Evolutionary conservation across 2,329 filamentous ascomycete genomes (phyloP).

Genomic region (Cladorrhinum sp.): DNA sequence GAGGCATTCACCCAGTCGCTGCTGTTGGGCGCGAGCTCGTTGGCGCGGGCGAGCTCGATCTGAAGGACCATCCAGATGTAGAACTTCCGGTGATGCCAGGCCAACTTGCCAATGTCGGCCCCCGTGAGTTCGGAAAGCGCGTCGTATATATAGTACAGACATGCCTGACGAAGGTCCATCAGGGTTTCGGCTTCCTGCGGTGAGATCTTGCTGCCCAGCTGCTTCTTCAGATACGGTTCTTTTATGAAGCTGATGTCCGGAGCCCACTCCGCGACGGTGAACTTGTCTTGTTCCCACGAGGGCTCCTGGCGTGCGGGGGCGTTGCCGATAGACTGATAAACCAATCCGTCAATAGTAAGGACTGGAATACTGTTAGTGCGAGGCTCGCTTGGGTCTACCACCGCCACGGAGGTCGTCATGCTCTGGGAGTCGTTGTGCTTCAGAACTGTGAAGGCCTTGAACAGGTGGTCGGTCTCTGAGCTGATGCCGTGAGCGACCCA

Average conservation of each 20-base stretch:
- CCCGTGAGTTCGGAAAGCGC: slow-evolving; percentile 18
- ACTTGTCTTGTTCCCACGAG: slow-evolving; percentile 21
- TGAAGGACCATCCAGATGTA: slow-evolving; percentile 27
- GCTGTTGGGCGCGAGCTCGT: slow-evolving; percentile 21
- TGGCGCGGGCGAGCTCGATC: slow-evolving; percentile 20
- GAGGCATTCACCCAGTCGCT: slow-evolving; percentile 11
- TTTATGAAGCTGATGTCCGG: slow-evolving; percentile 24
- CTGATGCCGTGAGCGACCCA: slow-evolving; percentile 38
- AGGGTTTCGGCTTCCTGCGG: slow-evolving; percentile 17
- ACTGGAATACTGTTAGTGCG: slow-evolving; percentile 2
- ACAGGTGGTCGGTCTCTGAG: slow-evolving; percentile 13
- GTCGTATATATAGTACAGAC: slow-evolving; percentile 23
- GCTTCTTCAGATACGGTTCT: slow-evolving; percentile 14
- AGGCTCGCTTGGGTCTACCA: background rate
- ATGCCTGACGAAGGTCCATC: slow-evolving; percentile 24
- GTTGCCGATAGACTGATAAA: slow-evolving; percentile 25
- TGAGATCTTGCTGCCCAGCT: slow-evolving; percentile 22
- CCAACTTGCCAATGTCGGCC: slow-evolving; percentile 18
- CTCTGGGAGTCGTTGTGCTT: slow-evolving; percentile 18
- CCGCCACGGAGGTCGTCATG: slow-evolving; percentile 20
- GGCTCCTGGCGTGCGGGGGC: background rate
- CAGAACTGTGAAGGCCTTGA: slow-evolving; percentile 23
- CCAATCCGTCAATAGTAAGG: slow-evolving; percentile 21
- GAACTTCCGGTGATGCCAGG: slow-evolving; percentile 26
- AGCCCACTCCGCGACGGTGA: slow-evolving; percentile 19